Percentiles rank a stretch among this genome's conserved stretches.
These are phyloP conservation scores for Arthrobotrys megalospora DNA, from an alignment of 2,329 filamentous ascomycete genomes.

Conservation along the genomic window DNA sequence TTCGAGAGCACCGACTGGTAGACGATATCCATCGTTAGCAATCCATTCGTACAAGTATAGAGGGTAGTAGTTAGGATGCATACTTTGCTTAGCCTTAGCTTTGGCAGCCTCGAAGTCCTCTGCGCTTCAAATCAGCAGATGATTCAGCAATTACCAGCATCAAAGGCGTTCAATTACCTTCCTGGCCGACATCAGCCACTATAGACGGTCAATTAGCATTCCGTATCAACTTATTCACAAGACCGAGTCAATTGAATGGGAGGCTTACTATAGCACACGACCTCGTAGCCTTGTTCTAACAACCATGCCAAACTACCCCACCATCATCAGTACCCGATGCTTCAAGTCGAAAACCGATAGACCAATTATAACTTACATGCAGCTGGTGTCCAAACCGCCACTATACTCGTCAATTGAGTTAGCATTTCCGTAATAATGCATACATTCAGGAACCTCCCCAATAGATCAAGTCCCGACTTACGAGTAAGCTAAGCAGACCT, in stretches of 20 bases:
- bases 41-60: neutral
- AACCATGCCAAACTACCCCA: constrained; percentile 64
- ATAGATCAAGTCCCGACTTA: constrained; percentile 58
- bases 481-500: constrained; percentile 69
- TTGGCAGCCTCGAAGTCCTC: constrained; percentile 82
- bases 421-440: constrained; percentile 16
- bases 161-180: constrained; percentile 68
- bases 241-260: neutral
- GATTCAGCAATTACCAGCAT: constrained; percentile 26
- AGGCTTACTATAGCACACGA: constrained; percentile 74
- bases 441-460: neutral
- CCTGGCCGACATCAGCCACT: constrained; percentile 81
- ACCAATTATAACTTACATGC: constrained; percentile 68
- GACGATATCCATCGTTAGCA: constrained; percentile 7
- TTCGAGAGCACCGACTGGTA: constrained; percentile 62
- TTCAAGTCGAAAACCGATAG: neutral
- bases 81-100: constrained; percentile 75
- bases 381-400: constrained; percentile 70
- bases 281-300: constrained; percentile 73
- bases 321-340: constrained; percentile 10
- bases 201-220: constrained; percentile 54
- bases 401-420: constrained; percentile 62
- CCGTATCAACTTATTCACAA: neutral
- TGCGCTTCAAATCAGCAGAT: constrained; percentile 63
- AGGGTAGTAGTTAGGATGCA: neutral